These are phyloP conservation scores for Mimosa bimucronata DNA, from an alignment of 306 rosid genomes.

Conservation along the genomic window DNA sequence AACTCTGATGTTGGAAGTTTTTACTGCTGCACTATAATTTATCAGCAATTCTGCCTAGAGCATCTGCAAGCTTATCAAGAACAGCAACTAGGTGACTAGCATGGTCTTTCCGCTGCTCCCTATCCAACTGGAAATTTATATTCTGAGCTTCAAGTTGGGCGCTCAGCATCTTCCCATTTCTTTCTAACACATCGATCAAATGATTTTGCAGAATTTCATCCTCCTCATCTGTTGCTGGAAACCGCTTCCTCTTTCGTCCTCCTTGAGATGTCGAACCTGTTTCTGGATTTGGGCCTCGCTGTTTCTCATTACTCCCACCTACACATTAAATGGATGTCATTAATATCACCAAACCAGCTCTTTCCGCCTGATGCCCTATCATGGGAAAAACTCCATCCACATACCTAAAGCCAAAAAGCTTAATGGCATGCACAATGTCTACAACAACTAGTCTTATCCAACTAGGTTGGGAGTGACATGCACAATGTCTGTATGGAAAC, in stretches of 20 bases:
- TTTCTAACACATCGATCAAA: constrained; percentile 81
- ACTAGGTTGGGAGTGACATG: constrained; percentile 7
- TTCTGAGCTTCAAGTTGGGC: constrained; percentile 85
- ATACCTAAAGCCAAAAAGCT: constrained; percentile 23
- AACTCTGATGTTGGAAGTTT: neutral
- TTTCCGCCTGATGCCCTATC: constrained; percentile 20
- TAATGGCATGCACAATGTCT: constrained; percentile 25
- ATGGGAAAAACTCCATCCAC: constrained; percentile 23
- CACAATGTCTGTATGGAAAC: constrained; percentile 17
- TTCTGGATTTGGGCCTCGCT: constrained; percentile 62
- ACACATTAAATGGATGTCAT: constrained; percentile 28
- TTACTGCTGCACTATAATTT: constrained; percentile 57
- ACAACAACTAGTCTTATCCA: no score
- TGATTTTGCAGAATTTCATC: constrained; percentile 68
- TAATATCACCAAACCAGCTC: constrained; percentile 18
- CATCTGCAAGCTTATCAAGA: constrained; percentile 93
- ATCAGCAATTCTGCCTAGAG: constrained; percentile 91
- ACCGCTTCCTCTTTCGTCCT: constrained; percentile 73
- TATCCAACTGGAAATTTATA: constrained; percentile 66
- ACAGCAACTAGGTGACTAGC: constrained; percentile 73
- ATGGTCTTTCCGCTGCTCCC: constrained; percentile 83
- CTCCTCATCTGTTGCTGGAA: constrained; percentile 50
- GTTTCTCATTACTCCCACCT: constrained; percentile 64
- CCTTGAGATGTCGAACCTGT: constrained; percentile 79
- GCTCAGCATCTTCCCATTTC: constrained; percentile 73